Percentiles rank a stretch among this genome's conserved stretches.
These are phyloP conservation scores for Oryza rufipogon DNA, from an alignment of 176 grass and related monocot genomes.

Conservation along the genomic window DNA sequence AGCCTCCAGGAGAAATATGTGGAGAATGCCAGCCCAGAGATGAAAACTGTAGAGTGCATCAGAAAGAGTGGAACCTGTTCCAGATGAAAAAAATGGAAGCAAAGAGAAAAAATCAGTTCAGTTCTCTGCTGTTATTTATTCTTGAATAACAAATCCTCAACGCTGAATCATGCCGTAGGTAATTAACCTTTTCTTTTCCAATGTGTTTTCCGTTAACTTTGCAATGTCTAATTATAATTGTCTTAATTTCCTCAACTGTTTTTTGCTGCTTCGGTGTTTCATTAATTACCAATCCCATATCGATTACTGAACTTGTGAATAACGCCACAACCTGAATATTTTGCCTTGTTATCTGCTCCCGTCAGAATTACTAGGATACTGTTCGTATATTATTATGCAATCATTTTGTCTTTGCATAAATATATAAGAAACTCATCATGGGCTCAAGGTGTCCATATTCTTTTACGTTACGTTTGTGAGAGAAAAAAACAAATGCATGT, in stretches of 20 bases:
- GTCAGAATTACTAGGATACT: neutral
- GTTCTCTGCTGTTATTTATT: neutral
- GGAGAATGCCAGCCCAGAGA: constrained; percentile 83
- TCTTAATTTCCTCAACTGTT: neutral
- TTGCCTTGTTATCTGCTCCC: neutral
- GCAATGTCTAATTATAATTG: neutral
- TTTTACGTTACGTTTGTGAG: neutral
- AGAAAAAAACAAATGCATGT: neutral
- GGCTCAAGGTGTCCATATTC: constrained; percentile 6
- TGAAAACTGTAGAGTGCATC: constrained; percentile 88
- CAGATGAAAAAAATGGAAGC: neutral
- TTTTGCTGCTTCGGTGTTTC: neutral
- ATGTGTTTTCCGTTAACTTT: neutral
- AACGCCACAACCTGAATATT: neutral
- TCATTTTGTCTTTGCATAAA: neutral
- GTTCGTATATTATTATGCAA: neutral
- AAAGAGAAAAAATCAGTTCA: constrained; percentile 13
- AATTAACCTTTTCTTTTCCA: neutral
- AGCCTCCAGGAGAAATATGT: constrained; percentile 96
- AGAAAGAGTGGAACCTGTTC: constrained; percentile 91
- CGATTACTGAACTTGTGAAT: neutral
- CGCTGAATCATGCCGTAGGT: neutral
- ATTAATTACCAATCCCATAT: neutral
- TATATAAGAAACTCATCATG: neutral
- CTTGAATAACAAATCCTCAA: neutral